phyloP scores from a whole-genome alignment of 2,329 filamentous ascomycete genomes.

The Drechslerella dactyloides region DNA sequence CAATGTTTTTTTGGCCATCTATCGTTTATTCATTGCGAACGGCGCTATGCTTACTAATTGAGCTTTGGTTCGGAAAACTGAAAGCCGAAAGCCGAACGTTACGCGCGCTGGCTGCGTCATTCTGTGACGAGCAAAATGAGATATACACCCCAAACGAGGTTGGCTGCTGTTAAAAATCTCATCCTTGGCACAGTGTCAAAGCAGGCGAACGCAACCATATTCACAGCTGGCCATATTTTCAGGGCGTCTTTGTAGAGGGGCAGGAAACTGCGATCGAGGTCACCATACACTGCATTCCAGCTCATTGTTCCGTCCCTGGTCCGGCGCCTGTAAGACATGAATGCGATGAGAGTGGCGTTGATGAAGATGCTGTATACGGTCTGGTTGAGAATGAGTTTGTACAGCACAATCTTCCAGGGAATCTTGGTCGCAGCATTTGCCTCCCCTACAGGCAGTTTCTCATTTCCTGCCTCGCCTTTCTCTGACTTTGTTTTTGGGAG shows the following conservation, averaged over 20 bases:
- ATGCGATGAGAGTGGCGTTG: slow-evolving; percentile 37
- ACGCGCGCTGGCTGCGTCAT: background rate
- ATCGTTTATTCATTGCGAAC: background rate
- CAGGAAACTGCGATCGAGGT: slow-evolving; percentile 29
- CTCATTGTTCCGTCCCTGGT: slow-evolving; percentile 30
- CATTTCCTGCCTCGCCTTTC: slow-evolving; percentile 10
- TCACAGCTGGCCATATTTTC: slow-evolving; percentile 40
- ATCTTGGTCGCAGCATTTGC: slow-evolving; percentile 3
- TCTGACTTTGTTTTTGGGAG: slow-evolving; percentile 10
- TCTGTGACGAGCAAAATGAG: slow-evolving; percentile 40
- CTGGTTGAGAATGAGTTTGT: slow-evolving; percentile 46
- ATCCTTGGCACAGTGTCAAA: slow-evolving; percentile 45
- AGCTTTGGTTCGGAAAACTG: background rate
- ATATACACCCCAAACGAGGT: slow-evolving; percentile 44
- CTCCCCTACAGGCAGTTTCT: background rate
- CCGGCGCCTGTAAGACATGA: slow-evolving; percentile 44
- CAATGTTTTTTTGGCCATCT: background rate
- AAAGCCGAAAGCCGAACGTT: no score
- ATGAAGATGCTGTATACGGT: slow-evolving; percentile 36
- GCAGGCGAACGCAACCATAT: slow-evolving; percentile 34
- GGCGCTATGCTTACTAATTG: background rate
- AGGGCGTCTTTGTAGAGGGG: slow-evolving; percentile 41
- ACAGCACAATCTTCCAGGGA: slow-evolving; percentile 32
- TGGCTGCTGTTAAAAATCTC: slow-evolving; percentile 42
- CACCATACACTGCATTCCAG: slow-evolving; percentile 34